Conservation (phyloP, 768 basidiomycete species). For the Rhodotorula sphaerocarpa region DNA sequence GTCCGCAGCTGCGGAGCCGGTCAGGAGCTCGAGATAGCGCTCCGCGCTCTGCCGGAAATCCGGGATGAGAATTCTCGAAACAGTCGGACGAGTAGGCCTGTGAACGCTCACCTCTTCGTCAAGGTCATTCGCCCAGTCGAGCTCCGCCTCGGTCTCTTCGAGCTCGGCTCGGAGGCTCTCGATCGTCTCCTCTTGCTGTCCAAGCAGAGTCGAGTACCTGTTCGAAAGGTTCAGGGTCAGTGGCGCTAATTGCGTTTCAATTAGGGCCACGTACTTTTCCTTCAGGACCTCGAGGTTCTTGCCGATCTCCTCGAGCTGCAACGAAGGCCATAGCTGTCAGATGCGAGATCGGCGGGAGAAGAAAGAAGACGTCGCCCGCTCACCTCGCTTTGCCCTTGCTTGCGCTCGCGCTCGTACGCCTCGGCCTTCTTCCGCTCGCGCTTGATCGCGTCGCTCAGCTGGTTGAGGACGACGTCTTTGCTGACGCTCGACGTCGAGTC, state of each 20-base stretch:
- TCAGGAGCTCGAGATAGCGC: slow-evolving; percentile 20
- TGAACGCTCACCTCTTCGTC: slow-evolving; percentile 5
- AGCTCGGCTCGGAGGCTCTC: slow-evolving; percentile 15
- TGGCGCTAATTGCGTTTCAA: neutral
- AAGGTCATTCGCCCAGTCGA: slow-evolving; percentile 9
- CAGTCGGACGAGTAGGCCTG: too few species aligned
- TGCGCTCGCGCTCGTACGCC: slow-evolving; percentile 13
- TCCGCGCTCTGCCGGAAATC: neutral
- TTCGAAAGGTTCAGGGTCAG: neutral
- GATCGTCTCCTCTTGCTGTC: slow-evolving; percentile 23
- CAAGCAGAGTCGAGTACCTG: neutral
- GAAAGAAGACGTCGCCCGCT: neutral
- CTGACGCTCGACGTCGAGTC: slow-evolving; percentile 13
- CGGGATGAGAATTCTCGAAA: too few species aligned
- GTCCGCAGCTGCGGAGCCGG: slow-evolving; percentile 1
- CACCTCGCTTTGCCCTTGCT: slow-evolving; percentile 15
- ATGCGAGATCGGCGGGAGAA: too few species aligned
- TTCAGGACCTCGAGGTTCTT: slow-evolving; percentile 8
- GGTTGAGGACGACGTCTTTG: slow-evolving; percentile 23
- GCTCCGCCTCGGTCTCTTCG: slow-evolving; percentile 18
- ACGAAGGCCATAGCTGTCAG: neutral
- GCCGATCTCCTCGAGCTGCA: slow-evolving; percentile 21
- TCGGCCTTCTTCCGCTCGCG: slow-evolving; percentile 18
- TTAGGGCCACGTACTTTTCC: slow-evolving; percentile 12
- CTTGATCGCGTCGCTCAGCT: slow-evolving; percentile 24